Evolutionary conservation across 345 rosid genomes (phyloP), one percentile per base, ranked within the genome.

Genomic region (Dimocarpus longan): DNA sequence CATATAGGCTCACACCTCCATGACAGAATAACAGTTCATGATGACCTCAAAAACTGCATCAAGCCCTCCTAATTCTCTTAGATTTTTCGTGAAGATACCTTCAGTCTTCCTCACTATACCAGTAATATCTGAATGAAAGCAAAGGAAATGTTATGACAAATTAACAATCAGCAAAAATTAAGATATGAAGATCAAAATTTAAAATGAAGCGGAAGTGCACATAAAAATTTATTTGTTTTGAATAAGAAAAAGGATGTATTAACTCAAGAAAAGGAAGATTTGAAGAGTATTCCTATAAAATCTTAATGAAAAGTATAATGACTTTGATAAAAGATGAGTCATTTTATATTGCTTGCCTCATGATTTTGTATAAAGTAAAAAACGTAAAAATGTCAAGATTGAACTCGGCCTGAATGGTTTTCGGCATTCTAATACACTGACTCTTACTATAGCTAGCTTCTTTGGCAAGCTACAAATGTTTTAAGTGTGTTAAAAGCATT

Each of bases 41-140:
- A 90, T 88, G 76, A 93, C 95, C 81, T 94, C 98, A 80, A 94
- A 87, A 74, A 97, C 98, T 70, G 95, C 93, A 90, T 94, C 98
- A 81, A 97, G 98, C 77, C 98, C 99, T 80, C 97, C 97, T 79
- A 80, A 79, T 81, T 94, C 97, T 80, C 99, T 85, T 50, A 94
- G 82, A 86, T 88, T 97, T 87, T 97, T 97, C 89, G 94, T 97
- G 75, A 94, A 94, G 85, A 89, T 87, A 60, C 97, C 94, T 66
- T 96, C 96, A 1, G 84, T 84, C 85, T 93, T 92, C 86, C 92
- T 94, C 54, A 91, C 90, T 42, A 89, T 74, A 66, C 98, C 97
- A 84, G 96, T 86, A 66, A 89, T 82, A 84, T 94, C 99, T 94
- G 90, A 69, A 84, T 40, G 63, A 79, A 76, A 19, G 28, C 60